Evolutionary conservation across 495 filamentous ascomycete genomes (phyloP), one percentile per base, ranked within the genome.

Genomic region (Hypoxylon trugodes): DNA sequence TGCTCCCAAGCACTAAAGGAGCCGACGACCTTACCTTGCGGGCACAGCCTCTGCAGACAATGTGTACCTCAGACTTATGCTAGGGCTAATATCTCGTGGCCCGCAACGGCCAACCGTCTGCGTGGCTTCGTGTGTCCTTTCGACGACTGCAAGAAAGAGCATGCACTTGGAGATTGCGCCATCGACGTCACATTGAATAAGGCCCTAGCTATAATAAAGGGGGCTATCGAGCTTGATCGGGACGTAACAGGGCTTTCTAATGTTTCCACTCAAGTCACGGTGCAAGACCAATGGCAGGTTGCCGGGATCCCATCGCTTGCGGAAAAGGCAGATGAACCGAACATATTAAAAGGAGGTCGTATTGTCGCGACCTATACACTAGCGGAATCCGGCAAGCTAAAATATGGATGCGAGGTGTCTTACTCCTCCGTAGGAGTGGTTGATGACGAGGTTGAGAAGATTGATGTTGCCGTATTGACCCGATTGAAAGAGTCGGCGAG

Each of bases 1-100:
- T 97, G 93, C 71, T 90, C 89, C 8, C 77, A 75, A 10, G 90
- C 89, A 2, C 77, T 94, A 2, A 80, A 74, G 24, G 77, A 81
- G 0, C 92, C 93, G 9, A 78, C 90, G 37, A 90, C 90, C 3
- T 77, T 97, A 13, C 93, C 93, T 2, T 97, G 93, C 69, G 93
- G 93, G 2, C 85, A 89, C 70, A 84, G 88, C 5, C 64, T 96
- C 4, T 97, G 93, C 75, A 85, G 83, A 57, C 69, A 69, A 13
- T 97, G 93, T 74, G 76, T 96, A 1, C 93, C 93, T 5, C 72
- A 81, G 25, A 66, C 84, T 4, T 83, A 86, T 61, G 66, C 73
- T 16, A 82, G 91, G 21, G 77, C 77, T 54, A 84, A 89, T 56
- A 88, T 96, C 37, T 86, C 90, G 8, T 96, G 92, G 75, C 91